Evolutionary conservation across 2,329 filamentous ascomycete species (phyloP), one percentile per base, ranked within the genome.

Genomic region (Albophoma yamanashiensis): DNA sequence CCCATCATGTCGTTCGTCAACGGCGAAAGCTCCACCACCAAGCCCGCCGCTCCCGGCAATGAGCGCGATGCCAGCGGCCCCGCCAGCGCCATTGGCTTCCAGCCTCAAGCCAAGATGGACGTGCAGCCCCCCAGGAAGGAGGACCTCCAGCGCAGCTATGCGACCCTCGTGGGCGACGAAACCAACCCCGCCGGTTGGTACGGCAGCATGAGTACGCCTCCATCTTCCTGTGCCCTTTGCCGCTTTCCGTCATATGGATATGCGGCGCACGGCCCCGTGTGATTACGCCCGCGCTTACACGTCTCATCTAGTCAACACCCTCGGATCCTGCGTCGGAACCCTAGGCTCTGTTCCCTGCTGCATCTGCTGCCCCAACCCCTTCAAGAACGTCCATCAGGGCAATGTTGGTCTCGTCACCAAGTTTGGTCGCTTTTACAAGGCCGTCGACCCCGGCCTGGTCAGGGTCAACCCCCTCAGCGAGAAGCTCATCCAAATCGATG

Each of bases 381-480:
- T 92, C 83, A 96, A 95, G 79, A 87, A 86, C 56, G 93, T 99
- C 62, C 79, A 83, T 60, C 94, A 97, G 78, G 94, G 94, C 68
- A 92, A 96, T 67, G 94, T 99, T 56, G 94, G 94, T 62, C 83
- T 99, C 53, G 88, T 99, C 72, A 96, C 92, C 70, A 95, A 93
- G 76, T 99, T 99, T 67, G 94, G 94, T 69, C 82, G 87, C 65
- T 97, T 99, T 78, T 91, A 96, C 75, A 89, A 92, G 75, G 92
- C 94, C 14, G 93, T 97, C 66, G 94, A 99, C 74, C 94, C 94
- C 2, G 94, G 94, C 73, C 87, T 99, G 39, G 91, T 97, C 75
- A 96, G 96, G 80, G 87, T 99, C 81, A 99, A 99, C 78, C 93
- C 93, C 3, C 85, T 97, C 59, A 93, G 89, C 69, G 94, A 99